Conservation (phyloP, 768 basidiomycete species). For the Kwoniella sp. region DNA sequence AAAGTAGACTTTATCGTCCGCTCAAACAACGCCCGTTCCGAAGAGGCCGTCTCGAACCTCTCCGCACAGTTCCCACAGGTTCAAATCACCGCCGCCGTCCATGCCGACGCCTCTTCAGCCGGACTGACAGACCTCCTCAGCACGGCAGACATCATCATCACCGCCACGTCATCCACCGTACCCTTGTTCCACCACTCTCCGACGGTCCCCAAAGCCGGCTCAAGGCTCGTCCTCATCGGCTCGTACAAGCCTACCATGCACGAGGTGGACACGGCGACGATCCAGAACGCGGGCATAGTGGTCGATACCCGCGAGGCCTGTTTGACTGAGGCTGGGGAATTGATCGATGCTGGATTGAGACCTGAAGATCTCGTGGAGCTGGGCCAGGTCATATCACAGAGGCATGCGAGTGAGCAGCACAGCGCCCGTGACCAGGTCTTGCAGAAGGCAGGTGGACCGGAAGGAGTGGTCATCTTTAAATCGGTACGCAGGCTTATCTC, state of each 20-base stretch:
- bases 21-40: constrained; percentile 48
- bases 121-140: constrained; percentile 42
- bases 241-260: constrained; percentile 77
- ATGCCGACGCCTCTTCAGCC: background rate
- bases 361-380: constrained; percentile 60
- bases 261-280: constrained; percentile 63
- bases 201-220: constrained; percentile 55
- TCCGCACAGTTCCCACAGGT: constrained; percentile 15
- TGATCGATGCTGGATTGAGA: constrained; percentile 58
- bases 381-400: constrained; percentile 66
- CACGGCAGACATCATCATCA: constrained; percentile 65
- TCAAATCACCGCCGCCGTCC: constrained; percentile 8
- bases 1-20: constrained; percentile 51
- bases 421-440: constrained; percentile 12
- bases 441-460: constrained; percentile 50
- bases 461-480: constrained; percentile 70
- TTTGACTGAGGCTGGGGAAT: constrained; percentile 72
- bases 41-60: constrained; percentile 12
- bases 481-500: no score
- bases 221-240: constrained; percentile 72
- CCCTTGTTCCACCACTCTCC: constrained; percentile 69
- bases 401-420: constrained; percentile 44
- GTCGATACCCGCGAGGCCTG: constrained; percentile 75
- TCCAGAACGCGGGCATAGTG: constrained; percentile 58
- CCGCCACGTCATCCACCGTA: constrained; percentile 65